A percentile compares a stretch with the other conserved stretches of the same genome.
phyloP scores from a whole-genome alignment of 306 rosid species.

The Prunus kanzakura region DNA sequence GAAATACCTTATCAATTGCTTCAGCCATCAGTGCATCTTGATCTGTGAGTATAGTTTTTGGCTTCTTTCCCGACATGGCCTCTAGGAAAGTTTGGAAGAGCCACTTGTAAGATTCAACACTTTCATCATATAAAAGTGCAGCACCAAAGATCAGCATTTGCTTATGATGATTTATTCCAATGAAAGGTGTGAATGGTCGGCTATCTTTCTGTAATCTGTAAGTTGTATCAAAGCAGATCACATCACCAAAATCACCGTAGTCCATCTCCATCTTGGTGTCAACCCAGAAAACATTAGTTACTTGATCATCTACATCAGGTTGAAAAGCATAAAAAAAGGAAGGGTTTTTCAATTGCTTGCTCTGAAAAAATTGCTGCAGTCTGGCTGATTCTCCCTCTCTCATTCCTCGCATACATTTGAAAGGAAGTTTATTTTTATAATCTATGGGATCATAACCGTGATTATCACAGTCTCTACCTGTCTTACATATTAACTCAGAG shows the following conservation, averaged over 20 bases:
- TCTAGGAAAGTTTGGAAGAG: slow-evolving; percentile 40
- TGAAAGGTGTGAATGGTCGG: slow-evolving; percentile 43
- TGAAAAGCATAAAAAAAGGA: slow-evolving; percentile 56
- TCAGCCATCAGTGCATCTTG: slow-evolving; percentile 38
- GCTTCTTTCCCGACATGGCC: slow-evolving; percentile 54
- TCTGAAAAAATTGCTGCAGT: slow-evolving; percentile 41
- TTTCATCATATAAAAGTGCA: slow-evolving; percentile 47
- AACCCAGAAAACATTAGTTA: slow-evolving; percentile 56
- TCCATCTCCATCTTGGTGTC: slow-evolving; percentile 56
- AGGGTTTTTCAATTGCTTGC: slow-evolving; percentile 42
- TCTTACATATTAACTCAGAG: slow-evolving; percentile 23
- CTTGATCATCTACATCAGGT: slow-evolving; percentile 48
- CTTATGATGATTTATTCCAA: slow-evolving; percentile 58
- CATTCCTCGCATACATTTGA: slow-evolving; percentile 29
- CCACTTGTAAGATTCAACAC: slow-evolving; percentile 54
- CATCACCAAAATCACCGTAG: slow-evolving; percentile 55
- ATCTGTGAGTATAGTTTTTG: slow-evolving; percentile 52
- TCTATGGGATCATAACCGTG: slow-evolving; percentile 29
- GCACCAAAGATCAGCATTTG: slow-evolving; percentile 52
- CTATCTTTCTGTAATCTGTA: slow-evolving; percentile 38
- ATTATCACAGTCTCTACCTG: slow-evolving; percentile 23
- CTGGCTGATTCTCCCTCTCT: slow-evolving; percentile 46
- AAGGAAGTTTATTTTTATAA: slow-evolving; percentile 41
- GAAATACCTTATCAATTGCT: slow-evolving; percentile 32
- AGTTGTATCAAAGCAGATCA: slow-evolving; percentile 57